Evolutionary conservation across 2,329 filamentous ascomycete genomes (phyloP).

Genomic region (Claviceps maximensis): DNA sequence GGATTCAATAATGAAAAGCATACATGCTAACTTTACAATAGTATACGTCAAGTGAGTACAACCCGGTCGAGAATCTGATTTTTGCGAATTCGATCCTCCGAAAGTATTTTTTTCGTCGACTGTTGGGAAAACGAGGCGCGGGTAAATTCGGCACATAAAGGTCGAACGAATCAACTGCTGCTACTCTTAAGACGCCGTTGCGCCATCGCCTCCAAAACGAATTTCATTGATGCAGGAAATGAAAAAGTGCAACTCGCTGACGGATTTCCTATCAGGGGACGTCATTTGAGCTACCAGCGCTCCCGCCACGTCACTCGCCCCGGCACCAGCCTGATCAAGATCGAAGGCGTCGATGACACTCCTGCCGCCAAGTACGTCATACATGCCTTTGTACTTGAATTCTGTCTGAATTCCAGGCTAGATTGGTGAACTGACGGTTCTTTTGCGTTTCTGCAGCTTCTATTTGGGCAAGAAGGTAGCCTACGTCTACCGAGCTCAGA

Average conservation of each 20-base stretch:
- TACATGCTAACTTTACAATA: constrained; percentile 19
- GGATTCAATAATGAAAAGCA: constrained; percentile 12
- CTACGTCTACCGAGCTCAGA: constrained; percentile 94
- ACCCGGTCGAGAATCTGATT: not conserved
- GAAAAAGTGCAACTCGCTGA: not conserved
- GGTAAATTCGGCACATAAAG: not conserved
- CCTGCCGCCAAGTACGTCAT: constrained; percentile 67
- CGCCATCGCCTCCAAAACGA: not conserved
- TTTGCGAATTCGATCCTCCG: not conserved
- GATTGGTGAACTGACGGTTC: constrained; percentile 13
- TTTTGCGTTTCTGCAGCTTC: constrained; percentile 43
- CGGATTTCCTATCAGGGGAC: constrained; percentile 50
- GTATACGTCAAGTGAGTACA: constrained; percentile 81
- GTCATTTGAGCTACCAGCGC: constrained; percentile 96
- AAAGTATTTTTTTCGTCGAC: not conserved
- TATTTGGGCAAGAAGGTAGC: constrained; percentile 98
- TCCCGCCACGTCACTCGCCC: constrained; percentile 85
- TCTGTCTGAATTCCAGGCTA: no score
- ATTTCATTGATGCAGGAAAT: not conserved
- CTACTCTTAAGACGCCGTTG: not conserved
- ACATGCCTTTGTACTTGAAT: not conserved
- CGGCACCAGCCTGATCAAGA: constrained; percentile 90
- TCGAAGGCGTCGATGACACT: constrained; percentile 91
- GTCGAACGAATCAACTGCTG: not conserved
- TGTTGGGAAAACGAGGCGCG: not conserved